These are phyloP conservation scores for Apiospora arundinis DNA, from an alignment of 2,329 filamentous ascomycete species.

Conservation along the genomic window DNA sequence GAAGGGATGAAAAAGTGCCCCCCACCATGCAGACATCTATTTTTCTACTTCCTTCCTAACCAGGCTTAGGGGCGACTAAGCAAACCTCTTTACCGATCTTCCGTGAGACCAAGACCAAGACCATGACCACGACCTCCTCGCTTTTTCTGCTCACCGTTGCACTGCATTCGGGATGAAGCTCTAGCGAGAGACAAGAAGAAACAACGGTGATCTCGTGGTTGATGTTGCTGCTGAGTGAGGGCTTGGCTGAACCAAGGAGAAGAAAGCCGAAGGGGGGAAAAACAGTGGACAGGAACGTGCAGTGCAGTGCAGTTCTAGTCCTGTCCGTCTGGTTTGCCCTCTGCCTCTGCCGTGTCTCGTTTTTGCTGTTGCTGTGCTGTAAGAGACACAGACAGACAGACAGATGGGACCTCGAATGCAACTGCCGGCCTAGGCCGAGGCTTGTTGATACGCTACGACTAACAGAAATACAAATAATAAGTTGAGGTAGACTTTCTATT, in stretches of 20 bases:
- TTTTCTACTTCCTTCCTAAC: constrained; percentile 6
- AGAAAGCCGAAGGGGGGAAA: neutral
- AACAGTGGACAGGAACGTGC: constrained; percentile 8
- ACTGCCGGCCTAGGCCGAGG: constrained; percentile 3
- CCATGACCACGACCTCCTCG: neutral
- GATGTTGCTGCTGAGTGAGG: neutral
- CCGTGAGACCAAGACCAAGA: neutral
- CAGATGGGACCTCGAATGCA: neutral
- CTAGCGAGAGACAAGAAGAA: neutral
- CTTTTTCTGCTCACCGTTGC: constrained; percentile 10
- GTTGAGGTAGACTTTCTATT: neutral
- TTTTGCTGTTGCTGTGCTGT: neutral
- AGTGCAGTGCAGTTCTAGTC: neutral
- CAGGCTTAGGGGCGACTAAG: neutral
- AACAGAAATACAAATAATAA: neutral
- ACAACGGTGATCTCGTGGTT: constrained; percentile 1
- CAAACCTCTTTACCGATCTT: constrained; percentile 10
- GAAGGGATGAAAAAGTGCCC: neutral
- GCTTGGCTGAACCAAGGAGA: neutral
- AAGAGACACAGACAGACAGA: too few species aligned
- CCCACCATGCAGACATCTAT: neutral
- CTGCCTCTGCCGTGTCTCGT: constrained; percentile 4
- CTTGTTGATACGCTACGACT: neutral
- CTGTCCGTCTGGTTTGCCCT: neutral
- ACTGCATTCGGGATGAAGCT: neutral